phyloP scores from a whole-genome alignment of 2,329 filamentous ascomycete species.

The Penicillium sp. region DNA sequence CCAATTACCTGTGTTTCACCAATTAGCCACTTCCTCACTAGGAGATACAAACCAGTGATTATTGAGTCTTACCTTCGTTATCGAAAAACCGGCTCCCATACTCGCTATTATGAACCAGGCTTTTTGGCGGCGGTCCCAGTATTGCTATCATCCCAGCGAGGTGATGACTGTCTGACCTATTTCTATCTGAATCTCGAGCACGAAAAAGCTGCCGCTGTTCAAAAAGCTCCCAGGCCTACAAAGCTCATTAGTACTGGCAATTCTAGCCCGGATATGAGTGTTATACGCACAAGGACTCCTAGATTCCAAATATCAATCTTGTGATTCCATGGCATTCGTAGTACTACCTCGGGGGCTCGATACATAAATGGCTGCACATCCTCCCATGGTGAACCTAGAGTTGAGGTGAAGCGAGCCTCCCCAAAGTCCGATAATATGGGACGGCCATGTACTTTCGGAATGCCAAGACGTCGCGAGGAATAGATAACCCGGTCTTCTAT shows the following conservation, averaged over 20 bases:
- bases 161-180: slow-evolving; percentile 22
- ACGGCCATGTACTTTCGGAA: slow-evolving; percentile 21
- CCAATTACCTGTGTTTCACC: slow-evolving; percentile 14
- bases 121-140: slow-evolving; percentile 37
- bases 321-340: slow-evolving; percentile 24
- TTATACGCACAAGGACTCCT: slow-evolving; percentile 18
- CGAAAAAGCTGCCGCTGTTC: slow-evolving; percentile 22
- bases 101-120: slow-evolving; percentile 35
- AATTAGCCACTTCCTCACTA: slow-evolving; percentile 4
- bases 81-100: slow-evolving; percentile 19
- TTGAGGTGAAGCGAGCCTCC: slow-evolving; percentile 20
- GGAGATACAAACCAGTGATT: neutral
- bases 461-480: slow-evolving; percentile 22
- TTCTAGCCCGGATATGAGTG: neutral
- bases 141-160: slow-evolving; percentile 41
- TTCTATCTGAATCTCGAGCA: slow-evolving; percentile 10
- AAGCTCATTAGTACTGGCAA: neutral
- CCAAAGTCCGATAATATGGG: slow-evolving; percentile 32
- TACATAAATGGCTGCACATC: slow-evolving; percentile 26
- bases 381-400: slow-evolving; percentile 1
- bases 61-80: slow-evolving; percentile 10
- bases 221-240: slow-evolving; percentile 27
- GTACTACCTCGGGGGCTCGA: slow-evolving; percentile 25
- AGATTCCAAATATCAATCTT: slow-evolving; percentile 31
- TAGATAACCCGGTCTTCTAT: slow-evolving; percentile 25